Percentiles rank a stretch among this genome's conserved stretches.
These are phyloP conservation scores for Ophiostoma himal-ulmi DNA, from an alignment of 2,329 filamentous ascomycete species.

Conservation along the genomic window DNA sequence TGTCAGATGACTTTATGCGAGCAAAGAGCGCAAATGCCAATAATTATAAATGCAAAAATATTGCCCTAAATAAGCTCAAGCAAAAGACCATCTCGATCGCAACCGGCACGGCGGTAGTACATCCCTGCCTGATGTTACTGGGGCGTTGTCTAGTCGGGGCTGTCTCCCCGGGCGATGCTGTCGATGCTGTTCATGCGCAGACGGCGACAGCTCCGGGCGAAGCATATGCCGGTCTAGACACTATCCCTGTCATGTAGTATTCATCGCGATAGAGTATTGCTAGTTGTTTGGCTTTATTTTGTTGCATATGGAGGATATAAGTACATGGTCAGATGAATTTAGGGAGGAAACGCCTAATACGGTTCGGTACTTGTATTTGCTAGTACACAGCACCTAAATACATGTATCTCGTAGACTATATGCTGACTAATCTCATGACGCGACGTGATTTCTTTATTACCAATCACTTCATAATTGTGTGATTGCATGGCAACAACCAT, in stretches of 20 bases:
- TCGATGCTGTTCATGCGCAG: not conserved
- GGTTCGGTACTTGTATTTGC: not conserved
- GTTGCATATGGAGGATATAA: not conserved
- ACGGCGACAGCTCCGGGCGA: not conserved
- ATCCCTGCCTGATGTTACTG: not conserved
- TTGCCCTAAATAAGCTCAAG: not conserved
- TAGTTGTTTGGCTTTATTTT: not conserved
- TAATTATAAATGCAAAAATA: not conserved
- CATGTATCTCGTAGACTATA: not conserved
- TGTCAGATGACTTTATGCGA: not conserved
- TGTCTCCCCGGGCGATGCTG: not conserved
- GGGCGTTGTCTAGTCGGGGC: not conserved
- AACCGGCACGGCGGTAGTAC: not conserved
- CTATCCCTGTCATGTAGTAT: not conserved
- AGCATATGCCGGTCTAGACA: not conserved
- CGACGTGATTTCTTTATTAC: not conserved
- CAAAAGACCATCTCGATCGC: not conserved
- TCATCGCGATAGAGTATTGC: not conserved
- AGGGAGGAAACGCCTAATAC: not conserved
- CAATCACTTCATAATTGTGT: no score
- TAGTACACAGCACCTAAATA: not conserved
- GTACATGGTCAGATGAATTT: no score
- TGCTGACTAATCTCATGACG: not conserved
- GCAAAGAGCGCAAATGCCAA: not conserved
- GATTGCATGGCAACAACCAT: no score